Base-by-base conservation (phyloP, 306 rosid species). In the Acacia crassicarpa region DNA sequence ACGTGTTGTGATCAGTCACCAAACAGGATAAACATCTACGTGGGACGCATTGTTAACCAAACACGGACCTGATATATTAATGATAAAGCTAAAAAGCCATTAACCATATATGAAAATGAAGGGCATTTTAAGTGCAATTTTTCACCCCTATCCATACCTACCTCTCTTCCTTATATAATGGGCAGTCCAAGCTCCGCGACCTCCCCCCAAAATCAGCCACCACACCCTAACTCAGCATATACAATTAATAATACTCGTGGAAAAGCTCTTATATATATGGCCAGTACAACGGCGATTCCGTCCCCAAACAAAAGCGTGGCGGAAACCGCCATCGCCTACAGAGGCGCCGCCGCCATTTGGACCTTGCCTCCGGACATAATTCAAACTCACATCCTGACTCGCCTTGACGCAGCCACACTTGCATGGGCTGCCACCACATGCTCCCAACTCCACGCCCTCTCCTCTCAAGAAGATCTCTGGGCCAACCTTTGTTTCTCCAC, bases 361-460 rank as follows among this genome's bases (percentile, higher is more conserved):
- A 81, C 83, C 86, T 43, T 94, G 79, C 94, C 87, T 43, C 66
- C 88, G 0, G 97, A 92, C 68, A 49, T 94, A 2, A 85, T 94
- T 51, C 88, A 78, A 72, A 77, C 97, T 19, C 89, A 89, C 72
- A 90, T 94, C 84, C 85, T 94, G 53, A 84, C 91, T 30, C 94
- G 91, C 19, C 94, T 94, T 22, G 89, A 86, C 84, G 97, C 95
- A 41, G 80, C 90, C 32, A 59, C 93, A 0, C 87, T 92, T 1
- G 97, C 94, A 74, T 78, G 94, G 73, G 73, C 83, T 49, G 92
- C 92, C 6, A 35, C 84, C 80, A 75, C 97, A 2, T 89, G 89
- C 22, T 78, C 92, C 25, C 84, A 87, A 49, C 85, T 94, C 84
- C 71, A 69, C 58, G 27, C 76, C 17, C 95, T 92, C 61, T 75